Percentiles rank a stretch among this genome's conserved stretches.
phyloP scores from a whole-genome alignment of 176 grass and related monocot species.

The Thalia dealbata region DNA sequence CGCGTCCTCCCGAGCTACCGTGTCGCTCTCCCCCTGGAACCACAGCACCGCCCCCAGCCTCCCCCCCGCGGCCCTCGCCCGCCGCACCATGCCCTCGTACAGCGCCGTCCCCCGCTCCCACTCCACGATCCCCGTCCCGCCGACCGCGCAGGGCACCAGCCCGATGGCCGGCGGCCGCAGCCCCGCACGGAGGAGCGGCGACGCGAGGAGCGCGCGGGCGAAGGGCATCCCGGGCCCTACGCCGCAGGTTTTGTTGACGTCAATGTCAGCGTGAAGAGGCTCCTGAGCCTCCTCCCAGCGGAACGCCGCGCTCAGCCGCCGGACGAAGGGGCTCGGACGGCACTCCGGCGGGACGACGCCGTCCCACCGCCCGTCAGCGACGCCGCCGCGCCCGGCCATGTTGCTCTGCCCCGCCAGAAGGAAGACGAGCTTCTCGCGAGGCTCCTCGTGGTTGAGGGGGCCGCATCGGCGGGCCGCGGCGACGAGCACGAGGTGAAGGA shows the following conservation, averaged over 20 bases:
- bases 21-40: slow-evolving; percentile 96
- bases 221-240: slow-evolving; percentile 81
- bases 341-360: slow-evolving; percentile 22
- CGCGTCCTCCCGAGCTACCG: slow-evolving; percentile 47
- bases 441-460: neutral
- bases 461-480: neutral
- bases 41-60: slow-evolving; percentile 60
- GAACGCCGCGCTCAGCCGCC: slow-evolving; percentile 41
- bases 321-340: slow-evolving; percentile 42
- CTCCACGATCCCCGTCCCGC: slow-evolving; percentile 76
- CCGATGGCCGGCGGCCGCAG: slow-evolving; percentile 21
- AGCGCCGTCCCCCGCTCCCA: slow-evolving; percentile 48
- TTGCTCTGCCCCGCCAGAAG: slow-evolving; percentile 86
- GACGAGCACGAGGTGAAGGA: neutral
- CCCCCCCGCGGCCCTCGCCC: slow-evolving; percentile 46
- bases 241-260: slow-evolving; percentile 67
- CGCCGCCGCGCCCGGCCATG: slow-evolving; percentile 82
- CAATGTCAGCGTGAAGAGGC: slow-evolving; percentile 85
- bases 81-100: slow-evolving; percentile 48
- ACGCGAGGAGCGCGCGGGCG: slow-evolving; percentile 38
- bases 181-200: neutral
- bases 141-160: slow-evolving; percentile 69
- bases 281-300: slow-evolving; percentile 51
- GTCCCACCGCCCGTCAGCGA: slow-evolving; percentile 4
- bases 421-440: slow-evolving; percentile 40